Conservation (phyloP, 768 basidiomycete genomes). For the Leccinum fibrillosum region DNA sequence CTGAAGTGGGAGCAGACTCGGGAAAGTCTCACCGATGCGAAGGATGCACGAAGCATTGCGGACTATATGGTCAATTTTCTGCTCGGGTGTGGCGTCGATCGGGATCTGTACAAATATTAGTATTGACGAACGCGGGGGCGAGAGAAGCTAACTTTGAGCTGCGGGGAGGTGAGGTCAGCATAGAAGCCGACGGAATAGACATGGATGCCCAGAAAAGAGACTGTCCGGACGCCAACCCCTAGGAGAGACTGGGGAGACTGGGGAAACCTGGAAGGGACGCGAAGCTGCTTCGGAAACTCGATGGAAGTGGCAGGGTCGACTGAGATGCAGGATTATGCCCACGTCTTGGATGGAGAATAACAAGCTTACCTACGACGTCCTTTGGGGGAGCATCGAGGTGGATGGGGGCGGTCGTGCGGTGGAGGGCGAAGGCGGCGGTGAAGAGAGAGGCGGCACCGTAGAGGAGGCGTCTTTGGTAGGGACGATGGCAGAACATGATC, state of each 20-base stretch:
- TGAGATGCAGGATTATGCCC: slow-evolving; percentile 20
- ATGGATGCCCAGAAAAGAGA: slow-evolving; percentile 83
- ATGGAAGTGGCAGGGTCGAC: slow-evolving; percentile 76
- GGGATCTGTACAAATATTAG: slow-evolving; percentile 45
- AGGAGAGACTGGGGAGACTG: slow-evolving; percentile 66
- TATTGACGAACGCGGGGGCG: background rate
- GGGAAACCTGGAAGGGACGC: slow-evolving; percentile 59
- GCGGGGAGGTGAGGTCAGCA: slow-evolving; percentile 70
- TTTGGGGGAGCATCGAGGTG: slow-evolving; percentile 43
- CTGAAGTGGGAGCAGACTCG: background rate
- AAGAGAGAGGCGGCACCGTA: slow-evolving; percentile 35
- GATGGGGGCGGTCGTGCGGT: slow-evolving; percentile 27
- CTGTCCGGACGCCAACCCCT: slow-evolving; percentile 83
- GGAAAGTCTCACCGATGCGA: slow-evolving; percentile 57
- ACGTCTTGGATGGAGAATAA: background rate
- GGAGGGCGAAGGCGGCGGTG: slow-evolving; percentile 27
- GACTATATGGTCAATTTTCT: slow-evolving; percentile 69
- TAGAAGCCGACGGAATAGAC: slow-evolving; percentile 93
- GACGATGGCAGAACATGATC: slow-evolving; percentile 14
- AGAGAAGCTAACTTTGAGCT: slow-evolving; percentile 45
- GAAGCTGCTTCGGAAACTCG: slow-evolving; percentile 64
- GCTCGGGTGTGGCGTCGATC: slow-evolving; percentile 52
- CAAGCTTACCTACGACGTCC: slow-evolving; percentile 23
- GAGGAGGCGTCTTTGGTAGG: slow-evolving; percentile 23
- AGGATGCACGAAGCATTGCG: slow-evolving; percentile 67